phyloP scores from a whole-genome alignment of 2,329 filamentous ascomycete species.

The Anthostomella pinea region DNA sequence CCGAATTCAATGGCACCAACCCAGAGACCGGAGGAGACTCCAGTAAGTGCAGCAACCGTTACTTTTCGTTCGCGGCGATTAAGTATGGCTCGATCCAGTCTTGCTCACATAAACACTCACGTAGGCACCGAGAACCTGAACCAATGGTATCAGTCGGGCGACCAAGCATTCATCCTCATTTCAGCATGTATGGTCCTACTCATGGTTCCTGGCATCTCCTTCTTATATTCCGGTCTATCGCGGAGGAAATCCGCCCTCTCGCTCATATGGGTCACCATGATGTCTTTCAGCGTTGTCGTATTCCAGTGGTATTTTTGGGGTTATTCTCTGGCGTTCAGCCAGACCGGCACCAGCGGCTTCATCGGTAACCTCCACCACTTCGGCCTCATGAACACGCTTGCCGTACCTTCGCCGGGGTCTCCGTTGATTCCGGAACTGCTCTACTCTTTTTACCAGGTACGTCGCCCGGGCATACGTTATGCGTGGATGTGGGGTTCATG shows the following conservation, averaged over 20 bases:
- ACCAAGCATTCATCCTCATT: constrained; percentile 91
- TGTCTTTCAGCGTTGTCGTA: constrained; percentile 81
- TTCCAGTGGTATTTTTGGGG: constrained; percentile 99
- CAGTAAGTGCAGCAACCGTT: constrained; percentile 52
- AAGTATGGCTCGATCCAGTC: constrained; percentile 1
- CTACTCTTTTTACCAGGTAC: constrained; percentile 89
- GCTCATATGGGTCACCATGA: constrained; percentile 97
- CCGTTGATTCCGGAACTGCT: constrained; percentile 85
- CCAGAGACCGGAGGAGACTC: constrained; percentile 70
- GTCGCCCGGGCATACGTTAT: constrained; percentile 15
- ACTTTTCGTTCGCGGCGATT: constrained; percentile 2
- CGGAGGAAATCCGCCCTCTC: constrained; percentile 95
- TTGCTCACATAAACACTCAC: constrained; percentile 11
- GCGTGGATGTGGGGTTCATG: not conserved
- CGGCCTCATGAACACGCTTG: constrained; percentile 81
- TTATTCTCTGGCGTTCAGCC: constrained; percentile 90
- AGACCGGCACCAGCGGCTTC: constrained; percentile 77
- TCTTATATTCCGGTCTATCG: constrained; percentile 96
- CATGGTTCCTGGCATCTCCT: constrained; percentile 95
- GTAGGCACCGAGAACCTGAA: constrained; percentile 83
- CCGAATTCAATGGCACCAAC: constrained; percentile 63
- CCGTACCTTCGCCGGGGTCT: constrained; percentile 80
- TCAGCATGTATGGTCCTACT: constrained; percentile 89
- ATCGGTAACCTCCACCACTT: constrained; percentile 91
- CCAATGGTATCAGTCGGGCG: constrained; percentile 90